These are phyloP conservation scores for Diutina pseudorugosa DNA, from an alignment of 1,139 yeast species.

Conservation along the genomic window DNA sequence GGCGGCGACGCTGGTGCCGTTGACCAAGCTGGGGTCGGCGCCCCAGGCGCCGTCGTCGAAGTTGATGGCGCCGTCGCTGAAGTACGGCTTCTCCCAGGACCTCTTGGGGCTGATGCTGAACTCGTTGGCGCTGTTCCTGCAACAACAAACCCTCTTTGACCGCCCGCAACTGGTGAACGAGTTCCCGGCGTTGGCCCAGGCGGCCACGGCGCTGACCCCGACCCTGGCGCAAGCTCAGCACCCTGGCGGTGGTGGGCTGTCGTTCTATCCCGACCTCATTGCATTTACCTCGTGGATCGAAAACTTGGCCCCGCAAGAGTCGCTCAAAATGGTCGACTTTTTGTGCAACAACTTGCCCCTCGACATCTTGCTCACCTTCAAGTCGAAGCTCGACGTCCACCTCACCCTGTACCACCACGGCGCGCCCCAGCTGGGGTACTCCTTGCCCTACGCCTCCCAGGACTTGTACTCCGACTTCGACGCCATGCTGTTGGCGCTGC, in stretches of 20 bases:
- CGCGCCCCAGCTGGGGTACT: conserved; percentile 1
- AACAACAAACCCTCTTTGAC: conserved; percentile 1
- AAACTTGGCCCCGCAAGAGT: conserved; percentile 43
- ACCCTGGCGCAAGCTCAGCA: background rate
- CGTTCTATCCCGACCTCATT: conserved; percentile 31
- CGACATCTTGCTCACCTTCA: conserved; percentile 36
- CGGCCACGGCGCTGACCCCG: conserved; percentile 1
- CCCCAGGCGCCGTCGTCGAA: background rate
- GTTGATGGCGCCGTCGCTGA: conserved; percentile 3
- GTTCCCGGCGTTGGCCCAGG: conserved; percentile 11
- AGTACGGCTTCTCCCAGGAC: conserved; percentile 2
- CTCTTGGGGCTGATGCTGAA: conserved; percentile 3
- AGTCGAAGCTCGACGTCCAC: conserved; percentile 25
- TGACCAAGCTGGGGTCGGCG: conserved; percentile 1
- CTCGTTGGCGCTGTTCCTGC: background rate
- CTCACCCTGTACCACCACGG: conserved; percentile 13
- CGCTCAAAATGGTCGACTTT: conserved; percentile 46
- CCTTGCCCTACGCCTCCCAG: conserved; percentile 4
- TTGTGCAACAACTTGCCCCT: conserved; percentile 36
- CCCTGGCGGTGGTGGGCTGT: conserved; percentile 4
- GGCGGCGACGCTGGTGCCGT: background rate
- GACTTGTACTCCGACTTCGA: conserved; percentile 9
- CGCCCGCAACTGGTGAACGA: conserved; percentile 36
- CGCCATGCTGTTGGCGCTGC: conserved; percentile 4
- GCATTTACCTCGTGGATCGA: conserved; percentile 51